Evolutionary conservation across 139 green algal species (phyloP).

Genomic region (Tetratostichococcus sp.): DNA sequence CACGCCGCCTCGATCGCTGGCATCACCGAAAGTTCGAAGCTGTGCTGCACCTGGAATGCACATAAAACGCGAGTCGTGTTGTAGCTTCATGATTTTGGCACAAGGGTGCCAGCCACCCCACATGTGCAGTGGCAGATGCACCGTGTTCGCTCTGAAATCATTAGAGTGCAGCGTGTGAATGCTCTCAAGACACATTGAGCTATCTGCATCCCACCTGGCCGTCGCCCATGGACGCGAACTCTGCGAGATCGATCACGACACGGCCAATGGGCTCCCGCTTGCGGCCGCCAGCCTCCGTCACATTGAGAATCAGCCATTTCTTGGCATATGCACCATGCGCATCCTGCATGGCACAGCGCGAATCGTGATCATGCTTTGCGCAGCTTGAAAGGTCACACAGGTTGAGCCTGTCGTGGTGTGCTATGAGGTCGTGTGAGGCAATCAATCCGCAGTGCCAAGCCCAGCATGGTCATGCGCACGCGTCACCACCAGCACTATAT

Average conservation of each 20-base stretch:
- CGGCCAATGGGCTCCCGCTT: slow-evolving; percentile 28
- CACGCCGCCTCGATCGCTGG: background rate
- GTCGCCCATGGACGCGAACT: slow-evolving; percentile 50
- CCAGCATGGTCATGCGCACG: too few species aligned
- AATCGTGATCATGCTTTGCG: background rate
- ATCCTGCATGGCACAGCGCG: background rate
- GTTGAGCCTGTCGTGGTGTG: too few species aligned
- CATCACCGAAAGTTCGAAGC: background rate
- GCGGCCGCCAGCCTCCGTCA: slow-evolving; percentile 53
- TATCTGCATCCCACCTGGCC: background rate
- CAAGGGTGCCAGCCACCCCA: too few species aligned
- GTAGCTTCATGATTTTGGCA: too few species aligned
- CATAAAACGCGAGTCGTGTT: too few species aligned
- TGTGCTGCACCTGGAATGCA: background rate
- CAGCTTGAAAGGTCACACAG: background rate
- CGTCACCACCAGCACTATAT: too few species aligned
- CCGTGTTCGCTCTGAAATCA: too few species aligned
- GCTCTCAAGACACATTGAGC: too few species aligned
- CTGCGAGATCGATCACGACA: slow-evolving; percentile 36
- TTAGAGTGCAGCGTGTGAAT: background rate
- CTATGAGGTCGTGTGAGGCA: too few species aligned
- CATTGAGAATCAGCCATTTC: slow-evolving; percentile 66
- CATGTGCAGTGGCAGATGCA: too few species aligned
- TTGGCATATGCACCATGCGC: slow-evolving; percentile 54
- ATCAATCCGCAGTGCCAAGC: too few species aligned